Base-by-base conservation (phyloP, 176 grass and related monocot genomes). In the Rhynchospora breviuscula region DNA sequence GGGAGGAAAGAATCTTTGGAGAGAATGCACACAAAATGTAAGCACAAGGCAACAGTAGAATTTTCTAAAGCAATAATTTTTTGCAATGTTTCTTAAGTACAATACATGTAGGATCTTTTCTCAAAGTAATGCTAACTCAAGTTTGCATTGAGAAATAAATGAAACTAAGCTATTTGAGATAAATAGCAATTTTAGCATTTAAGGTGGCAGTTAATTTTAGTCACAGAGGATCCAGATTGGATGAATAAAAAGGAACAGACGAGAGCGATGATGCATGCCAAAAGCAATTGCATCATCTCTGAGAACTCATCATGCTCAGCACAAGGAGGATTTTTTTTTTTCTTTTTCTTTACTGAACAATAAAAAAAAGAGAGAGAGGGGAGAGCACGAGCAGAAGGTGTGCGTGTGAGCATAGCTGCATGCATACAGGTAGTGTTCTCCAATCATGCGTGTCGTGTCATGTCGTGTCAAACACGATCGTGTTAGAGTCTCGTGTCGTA, bases 251-350 rank as follows among this genome's bases (percentile, higher is more conserved):
- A 56, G 29, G 49, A 77, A 8, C 12, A 77, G 73, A 56, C 56
- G 73, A 77, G 49, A 77, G 49, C 23, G 73, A 77, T 77, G 73
- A 77, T 77, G 73, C 73, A 56, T 77, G 73, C 73, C 54, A 77
- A 77, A 77, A 77, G 73, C 73, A 77, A 54, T 77, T 77, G 25
- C 73, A 77, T 77, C 73, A 77, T 77, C 73, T 77, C 73, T 77
- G 73, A 56, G 23, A 77, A 53, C 73, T 77, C 73, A 77, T 77
- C 73, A 77, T 77, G 73, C 22, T 77, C 49, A 77, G 43, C 15
- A 21, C 10, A 72, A 18, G 22, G n/a, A 69, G 13, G 6, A 52
- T 1, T 52, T 40, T 40, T 40, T 1, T 29, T 29, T 29, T 1
- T 29, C 1, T 29, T 29, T 40, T 40, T 40, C 35, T 40, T 40